These are phyloP conservation scores for Podaxis mareebaensis DNA, from an alignment of 768 basidiomycete genomes.

Conservation along the genomic window DNA sequence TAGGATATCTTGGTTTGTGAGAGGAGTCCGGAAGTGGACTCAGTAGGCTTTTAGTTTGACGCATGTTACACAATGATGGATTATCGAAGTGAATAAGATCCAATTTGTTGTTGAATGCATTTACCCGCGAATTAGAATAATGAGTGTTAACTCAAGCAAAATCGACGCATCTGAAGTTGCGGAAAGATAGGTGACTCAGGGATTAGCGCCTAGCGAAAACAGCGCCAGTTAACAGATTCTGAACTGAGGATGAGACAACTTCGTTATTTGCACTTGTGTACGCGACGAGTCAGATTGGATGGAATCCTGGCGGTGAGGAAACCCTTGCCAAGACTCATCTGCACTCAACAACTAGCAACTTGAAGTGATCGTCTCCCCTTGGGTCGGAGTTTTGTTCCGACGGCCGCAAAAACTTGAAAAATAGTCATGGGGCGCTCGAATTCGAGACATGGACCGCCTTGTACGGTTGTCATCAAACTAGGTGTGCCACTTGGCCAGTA, in stretches of 20 bases:
- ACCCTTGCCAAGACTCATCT: no score
- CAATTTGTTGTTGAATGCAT: neutral
- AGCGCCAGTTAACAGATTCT: no score
- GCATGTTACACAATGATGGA: neutral
- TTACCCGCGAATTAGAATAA: no score
- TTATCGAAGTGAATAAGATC: neutral
- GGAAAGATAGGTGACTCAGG: no score
- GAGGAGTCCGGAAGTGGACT: neutral
- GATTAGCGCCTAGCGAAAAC: no score
- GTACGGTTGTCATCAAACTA: constrained; percentile 85
- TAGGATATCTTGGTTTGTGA: neutral
- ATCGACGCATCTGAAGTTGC: neutral
- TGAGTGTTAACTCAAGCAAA: neutral
- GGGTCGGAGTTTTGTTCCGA: neutral
- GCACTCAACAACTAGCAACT: neutral
- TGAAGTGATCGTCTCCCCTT: neutral
- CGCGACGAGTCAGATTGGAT: no score
- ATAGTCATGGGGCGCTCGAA: constrained; percentile 9
- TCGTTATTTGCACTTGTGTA: no score
- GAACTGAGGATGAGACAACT: no score
- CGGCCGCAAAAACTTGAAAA: neutral
- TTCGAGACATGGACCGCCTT: constrained; percentile 20
- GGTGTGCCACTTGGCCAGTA: constrained; percentile 41
- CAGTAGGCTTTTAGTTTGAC: neutral
- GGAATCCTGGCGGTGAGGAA: no score